Evolutionary conservation across 805 yeast genomes (phyloP), one percentile per base, ranked within the genome.

Genomic region (Wickerhamiella shivajii): DNA sequence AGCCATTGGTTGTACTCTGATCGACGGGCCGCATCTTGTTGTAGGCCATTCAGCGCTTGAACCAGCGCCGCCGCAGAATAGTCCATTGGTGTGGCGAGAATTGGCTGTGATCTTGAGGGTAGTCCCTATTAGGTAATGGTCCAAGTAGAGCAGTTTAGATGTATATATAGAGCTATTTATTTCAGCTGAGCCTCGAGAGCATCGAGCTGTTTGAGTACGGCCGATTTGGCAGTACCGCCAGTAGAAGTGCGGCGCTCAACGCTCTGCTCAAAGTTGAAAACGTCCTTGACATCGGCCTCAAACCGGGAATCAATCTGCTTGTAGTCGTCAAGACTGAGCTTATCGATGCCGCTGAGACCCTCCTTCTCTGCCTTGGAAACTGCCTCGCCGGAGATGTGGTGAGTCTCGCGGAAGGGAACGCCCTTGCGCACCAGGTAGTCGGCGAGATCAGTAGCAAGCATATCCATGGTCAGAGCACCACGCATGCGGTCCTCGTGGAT

Each of bases 401-500:
- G 99, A 1, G 98, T 90, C 61, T 90, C 97, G 65, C 99, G 81
- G 64, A 90, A 90, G 37, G 98, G 98, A 44, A 90, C 98, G 40
- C 98, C 98, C 57, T 77, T 85, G 63, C 95, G 77, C 33, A 90
- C 99, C 44, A 90, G 67, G 57, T 90, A 90, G 57, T 90, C 99
- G 25, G 99, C 99, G 47, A 90, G 68, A 56, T 90, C 99, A 20
- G 99, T 90, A 14, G 98, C 98, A 48, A 90, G 69, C 98, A 90
- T 90, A 59, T 90, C 98, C 93, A 87, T 87, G 18, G 97, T 85
- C 49, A 90, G 69, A 0, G 97, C 87, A 27, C 67, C 73, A 47
- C 66, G 69, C 98, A 90, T 90, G 45, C 66, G 74, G 34, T 69
- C 77, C 42, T 68, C 66, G 47, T 78, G 67, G 44, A 85, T 79